A percentile compares a stretch with the other conserved stretches of the same genome.
phyloP scores from a whole-genome alignment of 257 asterid species.

The Forsythia suspensa region DNA sequence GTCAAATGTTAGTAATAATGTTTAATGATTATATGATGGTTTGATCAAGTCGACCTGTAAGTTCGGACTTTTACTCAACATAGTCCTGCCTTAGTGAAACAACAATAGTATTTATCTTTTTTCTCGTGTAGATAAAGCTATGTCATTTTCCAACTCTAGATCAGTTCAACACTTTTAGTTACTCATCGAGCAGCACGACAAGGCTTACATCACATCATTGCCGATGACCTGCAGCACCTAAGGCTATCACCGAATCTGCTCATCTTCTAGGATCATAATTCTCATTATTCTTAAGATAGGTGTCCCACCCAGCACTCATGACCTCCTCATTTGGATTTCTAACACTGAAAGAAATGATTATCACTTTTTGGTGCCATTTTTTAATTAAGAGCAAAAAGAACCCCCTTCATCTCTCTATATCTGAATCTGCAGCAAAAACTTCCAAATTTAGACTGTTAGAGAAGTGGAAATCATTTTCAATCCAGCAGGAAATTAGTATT shows the following conservation, averaged over 20 bases:
- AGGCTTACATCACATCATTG: neutral
- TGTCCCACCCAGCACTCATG: neutral
- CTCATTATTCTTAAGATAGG: conserved; percentile 1
- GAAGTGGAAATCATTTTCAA: neutral
- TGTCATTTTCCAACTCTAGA: neutral
- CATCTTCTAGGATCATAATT: neutral
- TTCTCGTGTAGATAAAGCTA: neutral
- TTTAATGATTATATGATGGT: neutral
- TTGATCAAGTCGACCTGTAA: neutral
- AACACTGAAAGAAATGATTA: neutral
- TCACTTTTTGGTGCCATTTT: neutral
- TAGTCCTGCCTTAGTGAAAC: neutral
- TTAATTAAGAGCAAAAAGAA: neutral
- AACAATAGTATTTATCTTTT: neutral
- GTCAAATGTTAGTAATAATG: neutral
- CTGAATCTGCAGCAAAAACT: conserved; percentile 1
- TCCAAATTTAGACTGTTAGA: conserved; percentile 8
- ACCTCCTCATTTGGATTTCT: conserved; percentile 7
- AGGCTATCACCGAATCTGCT: neutral
- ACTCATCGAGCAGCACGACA: conserved; percentile 1
- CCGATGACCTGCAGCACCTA: neutral
- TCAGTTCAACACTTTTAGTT: neutral
- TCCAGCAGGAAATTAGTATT: conserved; percentile 11
- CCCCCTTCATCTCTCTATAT: neutral
- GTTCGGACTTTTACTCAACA: neutral